phyloP scores from a whole-genome alignment of 352 stramenopile species.

The Globisporangium okanoganense region DNA sequence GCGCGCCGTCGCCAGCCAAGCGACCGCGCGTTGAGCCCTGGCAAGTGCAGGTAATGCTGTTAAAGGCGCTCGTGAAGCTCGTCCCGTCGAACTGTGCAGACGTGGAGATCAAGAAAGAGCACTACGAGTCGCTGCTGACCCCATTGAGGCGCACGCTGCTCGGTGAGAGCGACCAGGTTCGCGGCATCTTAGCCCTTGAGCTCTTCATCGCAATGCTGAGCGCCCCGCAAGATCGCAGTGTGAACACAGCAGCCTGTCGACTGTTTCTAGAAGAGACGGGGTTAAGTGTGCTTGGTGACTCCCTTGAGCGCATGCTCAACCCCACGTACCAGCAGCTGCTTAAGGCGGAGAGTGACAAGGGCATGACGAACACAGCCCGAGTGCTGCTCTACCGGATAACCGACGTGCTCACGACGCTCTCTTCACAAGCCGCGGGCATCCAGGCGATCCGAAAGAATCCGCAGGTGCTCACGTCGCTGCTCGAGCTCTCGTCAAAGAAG shows the following conservation, averaged over 20 bases:
- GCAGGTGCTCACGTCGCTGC: constrained; percentile 47
- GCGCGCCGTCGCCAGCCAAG: constrained; percentile 12
- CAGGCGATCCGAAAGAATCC: constrained; percentile 55
- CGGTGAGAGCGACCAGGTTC: constrained; percentile 70
- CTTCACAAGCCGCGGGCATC: constrained; percentile 32
- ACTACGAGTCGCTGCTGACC: constrained; percentile 56
- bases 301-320: constrained; percentile 67
- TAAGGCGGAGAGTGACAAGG: constrained; percentile 22
- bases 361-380: constrained; percentile 41
- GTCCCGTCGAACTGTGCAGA: constrained; percentile 48
- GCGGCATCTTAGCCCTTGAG: constrained; percentile 68
- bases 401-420: constrained; percentile 55
- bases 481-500: constrained; percentile 52
- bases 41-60: constrained; percentile 76
- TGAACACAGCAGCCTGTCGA: constrained; percentile 55
- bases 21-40: constrained; percentile 41
- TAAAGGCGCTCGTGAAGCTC: constrained; percentile 65
- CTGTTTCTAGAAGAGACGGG: constrained; percentile 51
- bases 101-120: constrained; percentile 50
- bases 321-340: constrained; percentile 69
- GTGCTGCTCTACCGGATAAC: constrained; percentile 69
- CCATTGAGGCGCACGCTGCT: constrained; percentile 64
- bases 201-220: constrained; percentile 62
- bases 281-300: constrained; percentile 44
- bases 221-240: constrained; percentile 32